Base-by-base conservation (phyloP, 192 early-diverging fungal species). In the Oehlia diaphana region DNA sequence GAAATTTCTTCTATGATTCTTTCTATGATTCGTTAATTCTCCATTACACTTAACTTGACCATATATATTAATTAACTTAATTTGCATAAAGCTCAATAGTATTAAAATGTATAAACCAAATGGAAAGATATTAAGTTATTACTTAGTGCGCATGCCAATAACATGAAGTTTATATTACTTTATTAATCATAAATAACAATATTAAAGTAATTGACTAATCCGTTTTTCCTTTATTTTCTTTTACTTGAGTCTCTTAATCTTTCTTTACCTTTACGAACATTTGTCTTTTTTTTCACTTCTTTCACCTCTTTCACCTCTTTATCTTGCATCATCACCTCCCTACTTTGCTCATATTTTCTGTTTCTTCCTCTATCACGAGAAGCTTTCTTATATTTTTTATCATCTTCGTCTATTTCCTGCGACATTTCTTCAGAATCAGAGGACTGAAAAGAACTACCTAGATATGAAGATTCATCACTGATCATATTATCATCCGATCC, bases 391-490 rank as follows among this genome's bases (percentile, higher is more conserved):
- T 58, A 14, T 58, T 21, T 19, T 58, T 58, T 58, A n/a, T 7
- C 53, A 58, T 21, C 19, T 21, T 58, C 53, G 4, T 58, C 53
- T 19, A 58, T 58, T 58, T 58, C 53, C 19, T 58, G 53, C 21
- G 6, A 19, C 53, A 58, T 58, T 4, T 58, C 53, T 58, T 58
- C 33, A 44, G 68, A 70, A 23, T 44, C 37, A 2, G 71, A 72
- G 1, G 71, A 72, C 28, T 72, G 14, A 50, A 21, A 31, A 10
- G 71, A 72, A 31, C 71, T 72, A n/a, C 71, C 71, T 7, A 72
- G 21, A 53, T 53, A 72, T 50, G 71, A 72, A 28, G 71, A 72
- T 53, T 72, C 71, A 53, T 47, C 42, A 26, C 47, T 50, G 28
- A 72, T 72, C 4, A 42, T 70, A n/a, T 70, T n/a, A 21, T 42